Evolutionary conservation across 345 rosid species (phyloP), one percentile per base, ranked within the genome.

Genomic region (Salix udensis): DNA sequence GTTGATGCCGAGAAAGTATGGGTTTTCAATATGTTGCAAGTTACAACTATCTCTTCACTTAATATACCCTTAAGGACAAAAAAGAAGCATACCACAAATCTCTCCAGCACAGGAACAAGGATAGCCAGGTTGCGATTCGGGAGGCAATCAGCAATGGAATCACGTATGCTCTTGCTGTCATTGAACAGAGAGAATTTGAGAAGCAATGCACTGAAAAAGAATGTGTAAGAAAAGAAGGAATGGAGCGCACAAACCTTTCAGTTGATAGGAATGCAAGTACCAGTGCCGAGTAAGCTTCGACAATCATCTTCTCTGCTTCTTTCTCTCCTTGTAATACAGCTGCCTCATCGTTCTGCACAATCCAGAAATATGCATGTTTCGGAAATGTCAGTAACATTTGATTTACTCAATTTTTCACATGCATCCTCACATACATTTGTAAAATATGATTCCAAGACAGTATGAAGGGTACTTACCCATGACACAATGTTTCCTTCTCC

Each of bases 301-400:
- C 91, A 65, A 96, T 94, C 98, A 90, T 96, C 89, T 91, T 94
- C 86, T 92, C 99, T 1, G 97, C 97, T 87, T 94, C 99, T 83
- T 94, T 96, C 86, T 96, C 98, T 39, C 96, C 97, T 88, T 94
- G 89, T 79, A 90, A 82, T 80, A 96, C 37, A 66, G 91, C 88
- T 70, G 85, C 96, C 71, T 93, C 97, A 44, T 89, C 94, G 72
- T 94, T 86, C 96, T 91, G 83, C 42, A 68, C 62, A 55, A 62
- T 11, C 26, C 23, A 71, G 11, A 15, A 19, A 2, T 18, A 66
- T 40, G 16, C 11, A 39, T 15, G 11, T 16, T 55, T 55, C 16
- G 42, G 72, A 66, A 58, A 23, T 24, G 39, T 34, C 40, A 44
- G 23, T 28, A n/a, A 71, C 16, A 48, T 46, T 44, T 15, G 13